Evolutionary conservation across 768 basidiomycete species (phyloP), one percentile per base, ranked within the genome.

Genomic region (Serendipita sp.): DNA sequence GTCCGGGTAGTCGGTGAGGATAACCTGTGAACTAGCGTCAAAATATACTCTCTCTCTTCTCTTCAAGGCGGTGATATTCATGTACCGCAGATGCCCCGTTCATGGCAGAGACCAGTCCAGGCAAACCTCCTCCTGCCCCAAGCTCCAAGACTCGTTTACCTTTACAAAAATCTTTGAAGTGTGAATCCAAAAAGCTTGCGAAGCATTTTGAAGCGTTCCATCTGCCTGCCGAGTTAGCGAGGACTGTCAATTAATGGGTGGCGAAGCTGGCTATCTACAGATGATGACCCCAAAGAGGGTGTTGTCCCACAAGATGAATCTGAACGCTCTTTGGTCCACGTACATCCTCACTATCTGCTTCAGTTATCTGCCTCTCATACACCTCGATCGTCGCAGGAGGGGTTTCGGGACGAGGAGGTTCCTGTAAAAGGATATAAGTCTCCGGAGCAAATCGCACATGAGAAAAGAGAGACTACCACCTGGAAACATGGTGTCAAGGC

Each of bases 1-100:
- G 67, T 97, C 95, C 0, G 95, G 95, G 72, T 97, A 98, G 73
- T 99, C 96, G 0, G 96, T 96, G 54, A 93, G 74, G 2, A 96
- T 81, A 2, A 86, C 84, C 89, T 91, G 68, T 11, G 18, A 23
- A 23, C 23, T 23, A 23, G 23, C 23, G 23, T 23, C 23, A 23
- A 23, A 23, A 23, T 23, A 23, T 23, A 23, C 23, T 23, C 23
- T 23, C 23, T 23, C 23, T 46, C 45, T 46, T 46, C 18, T 13
- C 18, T 46, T 28, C 47, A n/a, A 41, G 13, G 32, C 44, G 3
- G 5, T 11, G 36, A 18, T 1, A 63, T 5, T 34, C 2, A 70
- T 77, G n/a, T 18, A 89, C 92, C 71, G 81, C 81, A 45, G 72
- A 70, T 0, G 92, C 91, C 0, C 85, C 87, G 65, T 84, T 85